A percentile compares a stretch with the other conserved stretches of the same genome.
phyloP scores from a whole-genome alignment of 495 filamentous ascomycete species.

The Podospora appendiculata region DNA sequence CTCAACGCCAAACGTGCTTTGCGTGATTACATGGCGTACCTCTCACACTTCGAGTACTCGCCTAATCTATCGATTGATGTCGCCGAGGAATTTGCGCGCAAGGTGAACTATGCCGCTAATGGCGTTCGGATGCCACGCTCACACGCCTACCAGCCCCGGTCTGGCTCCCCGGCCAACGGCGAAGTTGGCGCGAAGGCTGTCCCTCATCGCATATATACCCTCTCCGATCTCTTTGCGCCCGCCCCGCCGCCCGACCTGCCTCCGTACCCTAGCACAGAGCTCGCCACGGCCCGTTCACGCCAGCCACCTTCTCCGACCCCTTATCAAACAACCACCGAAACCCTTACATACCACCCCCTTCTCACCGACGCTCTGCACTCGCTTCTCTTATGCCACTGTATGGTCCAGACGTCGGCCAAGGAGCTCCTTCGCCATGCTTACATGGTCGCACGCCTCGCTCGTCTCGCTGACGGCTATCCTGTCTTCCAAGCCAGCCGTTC shows the following conservation, averaged over 20 bases:
- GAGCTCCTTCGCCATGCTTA: slow-evolving; percentile 68
- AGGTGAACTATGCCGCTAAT: slow-evolving; percentile 50
- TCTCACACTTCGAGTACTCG: slow-evolving; percentile 69
- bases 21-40: slow-evolving; percentile 59
- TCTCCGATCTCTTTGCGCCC: slow-evolving; percentile 49
- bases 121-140: slow-evolving; percentile 19
- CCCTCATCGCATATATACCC: slow-evolving; percentile 29
- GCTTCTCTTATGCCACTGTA: slow-evolving; percentile 61
- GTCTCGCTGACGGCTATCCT: slow-evolving; percentile 70
- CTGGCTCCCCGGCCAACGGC: slow-evolving; percentile 7
- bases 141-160: not conserved
- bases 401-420: slow-evolving; percentile 65
- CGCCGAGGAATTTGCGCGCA: slow-evolving; percentile 58
- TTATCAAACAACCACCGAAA: slow-evolving; percentile 45
- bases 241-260: slow-evolving; percentile 49
- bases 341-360: slow-evolving; percentile 71
- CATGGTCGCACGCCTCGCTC: slow-evolving; percentile 67
- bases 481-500: slow-evolving; percentile 67
- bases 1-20: slow-evolving; percentile 66
- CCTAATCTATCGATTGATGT: slow-evolving; percentile 56
- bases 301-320: slow-evolving; percentile 10
- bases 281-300: slow-evolving; percentile 16
- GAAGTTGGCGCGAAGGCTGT: not conserved
- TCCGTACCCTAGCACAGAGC: slow-evolving; percentile 43
- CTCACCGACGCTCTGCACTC: slow-evolving; percentile 69